Evolutionary conservation across 2,329 filamentous ascomycete genomes (phyloP), one percentile per base, ranked within the genome.

Genomic region (Aspergillus hiratsukae): DNA sequence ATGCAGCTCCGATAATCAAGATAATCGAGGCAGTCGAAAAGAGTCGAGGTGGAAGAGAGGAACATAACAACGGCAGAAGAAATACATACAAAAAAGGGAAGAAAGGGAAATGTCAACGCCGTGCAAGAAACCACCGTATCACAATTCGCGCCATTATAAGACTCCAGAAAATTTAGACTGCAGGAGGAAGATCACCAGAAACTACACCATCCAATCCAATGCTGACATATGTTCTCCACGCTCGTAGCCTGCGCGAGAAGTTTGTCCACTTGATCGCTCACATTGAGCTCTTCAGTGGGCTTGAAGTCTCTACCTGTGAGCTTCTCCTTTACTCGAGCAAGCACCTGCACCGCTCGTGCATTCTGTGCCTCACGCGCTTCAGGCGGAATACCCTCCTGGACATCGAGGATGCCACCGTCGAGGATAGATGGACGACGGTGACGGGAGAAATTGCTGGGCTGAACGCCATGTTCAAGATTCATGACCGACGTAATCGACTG

Each of bases 171-270:
- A 57, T 49, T 53, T 49, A 57, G 52, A 49, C 45, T 31, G 52
- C 41, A 54, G 37, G 28, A 48, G 23, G 54, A 45, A 51, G 49
- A 61, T 68, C 76, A 97, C 93, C 93, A 97, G 82, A 97, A 97
- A 76, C 90, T 95, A 77, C 93, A 97, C 93, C 93, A 97, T 61
- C 94, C 94, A 66, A 97, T 96, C 73, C 97, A 99, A 78, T 97
- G 94, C 80, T 97, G 94, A 72, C 94, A 99, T 59, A 99, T 79
- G 73, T 97, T 97, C 82, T 97, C 94, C 66, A 97, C 80, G 70
- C 94, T 97, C 6, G 94, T 99, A 23, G 94, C 94, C 78, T 99
- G 93, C 59, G 89, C 87, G 66, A 99, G 89, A 67, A 99, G 79
- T 74, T 95, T 93, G 75, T 96, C 93, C 4, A 99, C 95, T 76